These are phyloP conservation scores for Sclerotiophoma versabilis DNA, from an alignment of 2,329 filamentous ascomycete species.

Conservation along the genomic window DNA sequence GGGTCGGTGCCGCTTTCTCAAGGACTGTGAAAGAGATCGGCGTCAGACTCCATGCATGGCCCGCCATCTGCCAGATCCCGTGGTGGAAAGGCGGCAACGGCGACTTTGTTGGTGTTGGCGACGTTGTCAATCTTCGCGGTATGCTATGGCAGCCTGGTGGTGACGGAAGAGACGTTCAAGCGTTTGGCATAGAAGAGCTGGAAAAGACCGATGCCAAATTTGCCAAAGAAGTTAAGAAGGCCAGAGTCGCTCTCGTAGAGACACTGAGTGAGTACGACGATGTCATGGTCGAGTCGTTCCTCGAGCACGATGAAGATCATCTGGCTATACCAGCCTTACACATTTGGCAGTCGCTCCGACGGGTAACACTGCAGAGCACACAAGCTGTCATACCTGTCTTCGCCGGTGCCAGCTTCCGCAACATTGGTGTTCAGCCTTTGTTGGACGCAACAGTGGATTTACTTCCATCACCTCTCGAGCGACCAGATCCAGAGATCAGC, in stretches of 20 bases:
- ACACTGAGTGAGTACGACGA: slow-evolving; percentile 89
- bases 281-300: slow-evolving; percentile 80
- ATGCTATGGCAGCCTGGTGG: slow-evolving; percentile 74
- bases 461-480: slow-evolving; percentile 80
- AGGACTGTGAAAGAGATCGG: slow-evolving; percentile 87
- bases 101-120: slow-evolving; percentile 81
- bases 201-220: slow-evolving; percentile 58
- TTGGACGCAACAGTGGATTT: slow-evolving; percentile 89
- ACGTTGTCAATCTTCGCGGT: slow-evolving; percentile 77
- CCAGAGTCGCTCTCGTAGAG: slow-evolving; percentile 80
- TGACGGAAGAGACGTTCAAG: slow-evolving; percentile 69
- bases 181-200: slow-evolving; percentile 63
- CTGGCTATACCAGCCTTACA: slow-evolving; percentile 68
- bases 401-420: slow-evolving; percentile 89
- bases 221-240: slow-evolving; percentile 73
- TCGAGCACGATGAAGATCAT: slow-evolving; percentile 77
- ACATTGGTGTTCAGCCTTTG: slow-evolving; percentile 91
- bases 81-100: slow-evolving; percentile 83
- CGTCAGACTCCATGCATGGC: slow-evolving; percentile 79
- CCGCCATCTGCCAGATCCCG: slow-evolving; percentile 91
- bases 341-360: slow-evolving; percentile 76
- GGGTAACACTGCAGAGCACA: slow-evolving; percentile 70
- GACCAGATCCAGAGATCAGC: slow-evolving; percentile 79
- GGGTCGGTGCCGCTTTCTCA: slow-evolving; percentile 81
- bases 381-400: slow-evolving; percentile 85